These are phyloP conservation scores for Reutealis trisperma DNA, from an alignment of 345 rosid genomes.

Conservation along the genomic window DNA sequence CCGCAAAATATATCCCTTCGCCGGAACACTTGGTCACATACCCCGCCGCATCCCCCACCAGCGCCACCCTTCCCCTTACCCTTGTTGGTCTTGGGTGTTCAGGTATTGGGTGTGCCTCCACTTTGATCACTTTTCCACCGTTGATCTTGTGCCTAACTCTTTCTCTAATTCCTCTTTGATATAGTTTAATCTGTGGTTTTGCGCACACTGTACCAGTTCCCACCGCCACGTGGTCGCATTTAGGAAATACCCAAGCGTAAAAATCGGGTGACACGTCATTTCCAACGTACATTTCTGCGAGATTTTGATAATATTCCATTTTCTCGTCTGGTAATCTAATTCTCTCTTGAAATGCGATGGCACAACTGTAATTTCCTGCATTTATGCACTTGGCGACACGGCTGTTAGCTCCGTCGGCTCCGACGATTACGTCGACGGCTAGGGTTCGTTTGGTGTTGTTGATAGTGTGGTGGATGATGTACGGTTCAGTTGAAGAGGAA, in stretches of 20 bases:
- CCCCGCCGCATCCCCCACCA: slow-evolving; percentile 74
- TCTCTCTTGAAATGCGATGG: slow-evolving; percentile 72
- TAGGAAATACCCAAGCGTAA: slow-evolving; percentile 76
- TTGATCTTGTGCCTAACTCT: slow-evolving; percentile 46
- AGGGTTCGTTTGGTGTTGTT: slow-evolving; percentile 35
- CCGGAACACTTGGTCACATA: slow-evolving; percentile 68
- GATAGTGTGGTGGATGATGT: slow-evolving; percentile 51
- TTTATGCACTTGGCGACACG: slow-evolving; percentile 54
- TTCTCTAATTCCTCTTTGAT: slow-evolving; percentile 49
- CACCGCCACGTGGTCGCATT: slow-evolving; percentile 79
- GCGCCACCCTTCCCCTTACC: slow-evolving; percentile 56
- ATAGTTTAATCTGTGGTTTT: slow-evolving; percentile 44
- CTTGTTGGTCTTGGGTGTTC: slow-evolving; percentile 62
- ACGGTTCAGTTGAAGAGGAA: slow-evolving; percentile 37
- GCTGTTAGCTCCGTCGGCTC: slow-evolving; percentile 74
- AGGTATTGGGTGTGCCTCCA: slow-evolving; percentile 78
- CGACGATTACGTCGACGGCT: slow-evolving; percentile 56
- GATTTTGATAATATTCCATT: slow-evolving; percentile 60
- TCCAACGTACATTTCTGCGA: slow-evolving; percentile 74
- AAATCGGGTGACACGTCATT: slow-evolving; percentile 76
- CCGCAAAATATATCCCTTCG: slow-evolving; percentile 71
- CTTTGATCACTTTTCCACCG: slow-evolving; percentile 61
- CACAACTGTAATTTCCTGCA: slow-evolving; percentile 56
- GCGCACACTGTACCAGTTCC: slow-evolving; percentile 58
- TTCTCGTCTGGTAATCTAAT: slow-evolving; percentile 59